Evolutionary conservation across 2,329 filamentous ascomycete species (phyloP), one percentile per base, ranked within the genome.

Genomic region (Podosphaera aphanis): DNA sequence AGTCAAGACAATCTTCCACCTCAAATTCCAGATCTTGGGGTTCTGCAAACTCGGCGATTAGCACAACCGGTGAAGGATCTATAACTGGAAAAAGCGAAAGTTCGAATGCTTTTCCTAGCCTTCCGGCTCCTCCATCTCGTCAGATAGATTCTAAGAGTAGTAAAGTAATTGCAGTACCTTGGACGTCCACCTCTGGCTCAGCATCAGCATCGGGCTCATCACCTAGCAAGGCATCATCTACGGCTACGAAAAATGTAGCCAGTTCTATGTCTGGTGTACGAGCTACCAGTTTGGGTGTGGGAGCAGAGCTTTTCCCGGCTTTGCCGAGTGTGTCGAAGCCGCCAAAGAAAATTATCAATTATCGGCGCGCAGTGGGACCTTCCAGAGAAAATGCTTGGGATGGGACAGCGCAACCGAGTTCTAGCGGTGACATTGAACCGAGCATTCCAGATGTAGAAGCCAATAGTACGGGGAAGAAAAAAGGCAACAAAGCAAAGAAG

Each of bases 291-390:
- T 29, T 11, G 11, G 1, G 5, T 11, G 11, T 13, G 23, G 59
- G 56, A 7, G 55, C 59, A 8, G 79, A 86, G 50, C 74, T 77
- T 0, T 94, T 94, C 62, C 88, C 86, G 0, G 78, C 84, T 1
- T 68, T 94, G 1, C 86, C 86, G 0, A 69, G 76, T 0, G 85
- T 84, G 1, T 71, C 81, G 0, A 94, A 77, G 55, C 71, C 72
- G 2, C 65, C 66, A 37, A 74, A 71, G 1, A 74, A 71, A 0
- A 73, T 77, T 39, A 75, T 76, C 46, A 72, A 72, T 2, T 76
- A 77, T 52, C 73, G 73, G 60, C 63, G 40, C 35, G 37, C 3
- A 63, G 55, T 65, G 27, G 15, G 42, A 3, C 7, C 16, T 2
- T 13, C 27, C 7, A 15, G 11, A 23, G 42, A 44, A 2, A 44